Base-by-base conservation (phyloP, 345 rosid species). In the Eucalyptus cloeziana region DNA sequence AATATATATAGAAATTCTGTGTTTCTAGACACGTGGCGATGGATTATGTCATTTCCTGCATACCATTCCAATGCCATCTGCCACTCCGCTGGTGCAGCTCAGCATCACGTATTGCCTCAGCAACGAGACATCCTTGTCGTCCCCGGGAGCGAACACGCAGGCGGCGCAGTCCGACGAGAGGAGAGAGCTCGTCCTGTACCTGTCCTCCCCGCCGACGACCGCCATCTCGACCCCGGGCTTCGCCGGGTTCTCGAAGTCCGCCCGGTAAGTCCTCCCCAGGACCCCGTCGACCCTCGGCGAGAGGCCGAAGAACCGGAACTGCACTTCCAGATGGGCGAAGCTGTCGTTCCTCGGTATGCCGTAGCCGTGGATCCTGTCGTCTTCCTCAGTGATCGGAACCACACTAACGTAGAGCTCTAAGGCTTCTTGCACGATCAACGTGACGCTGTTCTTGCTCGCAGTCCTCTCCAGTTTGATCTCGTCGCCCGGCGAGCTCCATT, bases 301-400 rank as follows among this genome's bases (percentile, higher is more conserved):
- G 22, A 87, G 89, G 76, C 67, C 54, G 40, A 62, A 44, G 87
- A 90, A 87, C 52, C 64, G 10, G 85, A 90, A 90, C 91, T 85
- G 89, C 43, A 87, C 87, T 43, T 90, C 91, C 67, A 87, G 86
- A 86, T 87, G 91, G 16, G 91, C 89, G 79, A 90, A 90, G 69
- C 89, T 60, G 85, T 87, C 91, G 58, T 87, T 87, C 1, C 37
- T 76, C 21, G 87, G 87, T 40, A 87, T 85, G 40, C 86, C 64
- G 69, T 90, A 87, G 54, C 85, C 43, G 37, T 90, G 91, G 30
- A 87, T 64, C 83, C 88, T 43, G 21, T 85, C 85, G 40, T 90
- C 91, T 24, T 87, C 87, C 76, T 87, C 50, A 5, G 87, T 87
- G n/a, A 90, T 87, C 7, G 87, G 89, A 31, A 90, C 91, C 71